Conservation (phyloP, 495 filamentous ascomycete genomes). For the Trichoderma gamsii region DNA sequence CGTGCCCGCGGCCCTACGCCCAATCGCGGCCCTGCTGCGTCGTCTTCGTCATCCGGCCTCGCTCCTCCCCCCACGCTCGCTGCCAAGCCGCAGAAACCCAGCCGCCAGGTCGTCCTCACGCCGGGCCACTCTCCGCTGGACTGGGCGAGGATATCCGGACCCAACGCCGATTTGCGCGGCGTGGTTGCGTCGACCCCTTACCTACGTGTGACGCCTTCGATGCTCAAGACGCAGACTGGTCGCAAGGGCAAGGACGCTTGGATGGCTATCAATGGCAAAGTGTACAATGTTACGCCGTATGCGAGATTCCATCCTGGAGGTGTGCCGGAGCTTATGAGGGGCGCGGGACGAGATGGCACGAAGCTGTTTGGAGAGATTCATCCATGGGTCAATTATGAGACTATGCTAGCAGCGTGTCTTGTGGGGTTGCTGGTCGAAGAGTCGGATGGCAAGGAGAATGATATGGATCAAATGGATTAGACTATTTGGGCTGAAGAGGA, state of each 20-base stretch:
- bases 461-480: constrained; percentile 67
- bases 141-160: constrained; percentile 77
- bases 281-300: constrained; percentile 93
- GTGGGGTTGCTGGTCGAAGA: constrained; percentile 82
- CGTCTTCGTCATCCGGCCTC: constrained; percentile 28
- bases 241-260: constrained; percentile 80
- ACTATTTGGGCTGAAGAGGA: neutral
- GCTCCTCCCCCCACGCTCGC: constrained; percentile 43
- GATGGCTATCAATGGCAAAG: constrained; percentile 77
- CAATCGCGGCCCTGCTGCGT: constrained; percentile 26
- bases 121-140: constrained; percentile 91
- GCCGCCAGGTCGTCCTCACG: constrained; percentile 59
- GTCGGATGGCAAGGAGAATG: constrained; percentile 46
- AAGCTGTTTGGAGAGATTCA: constrained; percentile 87
- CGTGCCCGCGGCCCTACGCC: constrained; percentile 27
- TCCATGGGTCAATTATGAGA: constrained; percentile 97
- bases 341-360: constrained; percentile 69
- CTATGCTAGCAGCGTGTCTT: constrained; percentile 79
- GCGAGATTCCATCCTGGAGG: constrained; percentile 88
- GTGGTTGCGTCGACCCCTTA: constrained; percentile 38
- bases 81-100: constrained; percentile 42
- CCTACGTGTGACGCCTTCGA: constrained; percentile 65
- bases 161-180: constrained; percentile 61
- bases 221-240: constrained; percentile 68
- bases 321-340: constrained; percentile 74